A percentile compares a stretch with the other conserved stretches of the same genome.
Conservation (phyloP, 345 rosid species). For the Acer saccharum region DNA sequence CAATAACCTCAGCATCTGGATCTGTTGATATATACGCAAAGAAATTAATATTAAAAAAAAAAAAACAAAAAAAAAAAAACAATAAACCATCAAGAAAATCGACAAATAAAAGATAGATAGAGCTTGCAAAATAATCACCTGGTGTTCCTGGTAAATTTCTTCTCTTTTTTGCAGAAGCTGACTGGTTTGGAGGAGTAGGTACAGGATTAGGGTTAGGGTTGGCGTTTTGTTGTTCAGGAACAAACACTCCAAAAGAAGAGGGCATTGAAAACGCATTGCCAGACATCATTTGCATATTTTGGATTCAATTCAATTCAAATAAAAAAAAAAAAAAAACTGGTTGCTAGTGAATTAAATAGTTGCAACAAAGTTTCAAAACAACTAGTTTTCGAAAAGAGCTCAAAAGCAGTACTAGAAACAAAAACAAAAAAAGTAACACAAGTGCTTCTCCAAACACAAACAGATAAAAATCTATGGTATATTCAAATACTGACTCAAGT, state of each 20-base stretch:
- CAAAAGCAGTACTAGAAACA: conserved; percentile 26
- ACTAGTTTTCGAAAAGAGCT: conserved; percentile 36
- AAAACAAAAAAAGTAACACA: conserved; percentile 39
- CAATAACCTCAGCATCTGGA: conserved; percentile 98
- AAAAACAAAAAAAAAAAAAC: not conserved
- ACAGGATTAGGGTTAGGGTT: conserved; percentile 61
- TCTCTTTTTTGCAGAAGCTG: conserved; percentile 63
- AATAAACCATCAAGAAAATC: not conserved
- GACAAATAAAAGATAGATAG: not conserved
- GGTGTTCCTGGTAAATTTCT: conserved; percentile 98
- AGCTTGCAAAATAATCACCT: conserved; percentile 35
- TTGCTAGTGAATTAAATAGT: conserved; percentile 27
- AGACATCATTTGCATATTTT: conserved; percentile 60
- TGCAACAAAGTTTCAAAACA: conserved; percentile 31
- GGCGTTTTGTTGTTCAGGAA: conserved; percentile 47
- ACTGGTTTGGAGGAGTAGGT: conserved; percentile 33
- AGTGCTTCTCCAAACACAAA: conserved; percentile 53
- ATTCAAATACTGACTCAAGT: conserved; percentile 44
- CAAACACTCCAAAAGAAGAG: conserved; percentile 52
- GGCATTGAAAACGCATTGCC: conserved; percentile 64
- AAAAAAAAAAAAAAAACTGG: conserved; percentile 12
- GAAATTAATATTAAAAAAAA: not conserved
- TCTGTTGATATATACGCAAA: conserved; percentile 40
- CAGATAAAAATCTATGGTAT: conserved; percentile 47
- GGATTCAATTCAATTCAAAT: not conserved